A percentile compares a stretch with the other conserved stretches of the same genome.
Conservation (phyloP, 495 filamentous ascomycete species). For the Corynascus novoguineensis region DNA sequence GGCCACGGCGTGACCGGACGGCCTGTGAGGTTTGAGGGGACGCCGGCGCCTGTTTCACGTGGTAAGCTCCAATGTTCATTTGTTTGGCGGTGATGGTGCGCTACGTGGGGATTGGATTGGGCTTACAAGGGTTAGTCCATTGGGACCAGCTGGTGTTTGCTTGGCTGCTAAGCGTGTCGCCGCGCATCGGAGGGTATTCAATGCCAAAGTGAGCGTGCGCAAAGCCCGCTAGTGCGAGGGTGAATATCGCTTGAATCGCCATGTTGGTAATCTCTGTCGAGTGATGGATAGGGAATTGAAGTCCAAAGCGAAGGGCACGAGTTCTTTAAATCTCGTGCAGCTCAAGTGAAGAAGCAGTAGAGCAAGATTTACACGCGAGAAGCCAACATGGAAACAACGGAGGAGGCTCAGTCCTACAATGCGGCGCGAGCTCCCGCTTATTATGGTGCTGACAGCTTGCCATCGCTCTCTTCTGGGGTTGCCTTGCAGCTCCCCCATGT, state of each 20-base stretch:
- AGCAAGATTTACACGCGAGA: no score
- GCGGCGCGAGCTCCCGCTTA: no score
- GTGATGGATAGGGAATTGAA: not conserved
- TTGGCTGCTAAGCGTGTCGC: constrained; percentile 39
- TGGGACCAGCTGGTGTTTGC: constrained; percentile 39
- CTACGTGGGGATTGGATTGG: not conserved
- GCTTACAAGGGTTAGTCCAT: constrained; percentile 54
- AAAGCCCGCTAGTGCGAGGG: constrained; percentile 32
- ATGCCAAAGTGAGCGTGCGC: constrained; percentile 54
- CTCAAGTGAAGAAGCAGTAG: no score
- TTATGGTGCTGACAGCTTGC: no score
- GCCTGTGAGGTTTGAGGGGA: constrained; percentile 38
- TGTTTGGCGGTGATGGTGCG: constrained; percentile 6
- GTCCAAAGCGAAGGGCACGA: not conserved
- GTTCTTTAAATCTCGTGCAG: no score
- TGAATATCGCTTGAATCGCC: constrained; percentile 26
- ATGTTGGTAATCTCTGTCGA: constrained; percentile 25
- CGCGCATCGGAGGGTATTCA: constrained; percentile 54
- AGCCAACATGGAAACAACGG: no score
- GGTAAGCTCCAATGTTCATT: no score
- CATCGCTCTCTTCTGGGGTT: no score
- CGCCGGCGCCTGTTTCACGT: constrained; percentile 46
- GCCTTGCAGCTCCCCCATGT: not conserved
- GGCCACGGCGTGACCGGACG: constrained; percentile 60
- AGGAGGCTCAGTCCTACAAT: no score